Percentiles rank a stretch among this genome's conserved stretches.
Conservation (phyloP, 139 green algal species). For the Coelastrella sp. region DNA sequence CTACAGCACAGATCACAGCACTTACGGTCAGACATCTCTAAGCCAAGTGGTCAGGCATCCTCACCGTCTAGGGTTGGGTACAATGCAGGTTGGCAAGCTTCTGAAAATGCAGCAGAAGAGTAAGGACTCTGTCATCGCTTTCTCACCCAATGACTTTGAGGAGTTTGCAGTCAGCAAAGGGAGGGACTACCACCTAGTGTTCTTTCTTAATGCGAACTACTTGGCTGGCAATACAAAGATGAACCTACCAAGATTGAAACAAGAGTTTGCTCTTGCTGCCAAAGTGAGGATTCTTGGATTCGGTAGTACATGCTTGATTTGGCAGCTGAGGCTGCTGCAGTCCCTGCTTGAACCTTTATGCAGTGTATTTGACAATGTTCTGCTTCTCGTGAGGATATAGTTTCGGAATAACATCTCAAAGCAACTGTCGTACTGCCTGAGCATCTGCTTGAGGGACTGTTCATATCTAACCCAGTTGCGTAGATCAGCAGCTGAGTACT, state of each 20-base stretch:
- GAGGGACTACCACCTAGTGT: constrained; percentile 47
- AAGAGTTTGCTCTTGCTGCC: constrained; percentile 48
- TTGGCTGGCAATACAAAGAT: constrained; percentile 10
- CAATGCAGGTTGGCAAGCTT: constrained; percentile 32
- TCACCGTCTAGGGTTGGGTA: no score
- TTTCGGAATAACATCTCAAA: no score
- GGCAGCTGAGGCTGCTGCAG: no score
- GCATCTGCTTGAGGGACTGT: no score
- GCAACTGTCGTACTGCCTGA: no score
- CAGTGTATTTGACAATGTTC: background rate
- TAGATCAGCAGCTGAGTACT: background rate
- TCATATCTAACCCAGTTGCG: background rate
- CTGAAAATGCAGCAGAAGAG: background rate
- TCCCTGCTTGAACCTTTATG: background rate
- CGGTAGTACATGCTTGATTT: no score
- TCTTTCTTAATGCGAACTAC: constrained; percentile 48
- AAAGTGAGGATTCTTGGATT: constrained; percentile 3
- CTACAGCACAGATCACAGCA: background rate
- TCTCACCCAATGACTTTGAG: background rate
- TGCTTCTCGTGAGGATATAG: no score
- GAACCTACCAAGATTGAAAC: constrained; percentile 29
- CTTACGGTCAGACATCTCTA: no score
- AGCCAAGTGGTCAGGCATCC: no score
- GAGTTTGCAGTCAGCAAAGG: constrained; percentile 29
- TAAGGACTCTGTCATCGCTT: constrained; percentile 30